A percentile compares a stretch with the other conserved stretches of the same genome.
Evolutionary conservation across 331 rosid genomes (phyloP).

Genomic region (Arachis monticola): DNA sequence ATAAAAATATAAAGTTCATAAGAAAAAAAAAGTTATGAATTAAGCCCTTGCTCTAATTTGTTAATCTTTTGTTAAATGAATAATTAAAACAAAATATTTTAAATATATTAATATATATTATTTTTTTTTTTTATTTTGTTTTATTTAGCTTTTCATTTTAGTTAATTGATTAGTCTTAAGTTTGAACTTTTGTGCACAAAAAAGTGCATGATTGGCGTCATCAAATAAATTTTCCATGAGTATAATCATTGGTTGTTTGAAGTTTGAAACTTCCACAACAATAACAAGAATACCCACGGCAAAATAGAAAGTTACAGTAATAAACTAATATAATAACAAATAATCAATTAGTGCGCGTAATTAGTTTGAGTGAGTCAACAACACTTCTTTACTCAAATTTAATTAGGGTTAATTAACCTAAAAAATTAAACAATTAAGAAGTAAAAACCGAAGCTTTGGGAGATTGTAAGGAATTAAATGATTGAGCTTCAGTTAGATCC

Average conservation of each 20-base stretch:
- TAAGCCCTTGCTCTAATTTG: not conserved
- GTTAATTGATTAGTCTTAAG: not conserved
- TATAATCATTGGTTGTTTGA: not conserved
- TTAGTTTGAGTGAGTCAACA: too few relatives aligned
- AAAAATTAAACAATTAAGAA: not conserved
- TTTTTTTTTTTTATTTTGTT: too few relatives aligned
- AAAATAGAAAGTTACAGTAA: not conserved
- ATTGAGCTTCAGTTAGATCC: too few relatives aligned
- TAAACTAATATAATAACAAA: too few relatives aligned
- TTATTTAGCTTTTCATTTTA: not conserved
- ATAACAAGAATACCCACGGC: not conserved
- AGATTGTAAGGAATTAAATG: too few relatives aligned
- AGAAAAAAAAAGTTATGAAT: not conserved
- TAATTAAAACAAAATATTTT: not conserved
- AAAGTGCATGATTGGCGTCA: not conserved
- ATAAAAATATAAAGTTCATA: not conserved
- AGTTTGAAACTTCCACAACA: not conserved
- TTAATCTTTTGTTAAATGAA: not conserved
- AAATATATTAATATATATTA: too few relatives aligned
- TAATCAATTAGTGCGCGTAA: not conserved
- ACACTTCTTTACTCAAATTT: too few relatives aligned
- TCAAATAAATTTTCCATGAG: not conserved
- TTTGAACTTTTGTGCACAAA: not conserved
- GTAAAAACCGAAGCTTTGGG: not conserved
- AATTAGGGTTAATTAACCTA: too few relatives aligned